Percentiles rank a stretch among this genome's conserved stretches.
phyloP scores from a whole-genome alignment of 2,329 filamentous ascomycete genomes.

The Fusarium cicatricum region DNA sequence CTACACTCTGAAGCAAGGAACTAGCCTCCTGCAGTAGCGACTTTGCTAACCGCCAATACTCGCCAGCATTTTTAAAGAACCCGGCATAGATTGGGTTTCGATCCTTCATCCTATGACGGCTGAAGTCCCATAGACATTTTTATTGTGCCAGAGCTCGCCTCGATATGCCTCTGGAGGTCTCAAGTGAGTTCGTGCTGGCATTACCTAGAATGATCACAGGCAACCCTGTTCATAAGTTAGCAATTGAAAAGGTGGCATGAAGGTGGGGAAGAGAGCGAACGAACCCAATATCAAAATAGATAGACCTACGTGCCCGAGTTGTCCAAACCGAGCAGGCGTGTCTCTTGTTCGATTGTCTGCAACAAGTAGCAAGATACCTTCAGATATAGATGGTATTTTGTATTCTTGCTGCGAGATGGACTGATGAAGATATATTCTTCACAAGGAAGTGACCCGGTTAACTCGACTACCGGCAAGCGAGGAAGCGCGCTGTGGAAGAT shows the following conservation, averaged over 20 bases:
- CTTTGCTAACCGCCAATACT: constrained; percentile 4
- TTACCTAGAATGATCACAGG: too few relatives aligned
- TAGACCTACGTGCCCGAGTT: too few relatives aligned
- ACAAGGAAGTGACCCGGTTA: neutral
- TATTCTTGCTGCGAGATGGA: neutral
- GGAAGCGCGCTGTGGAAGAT: neutral
- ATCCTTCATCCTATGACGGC: too few relatives aligned
- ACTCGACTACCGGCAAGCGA: neutral
- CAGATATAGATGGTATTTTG: too few relatives aligned
- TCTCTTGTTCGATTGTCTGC: too few relatives aligned
- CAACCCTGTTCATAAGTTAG: too few relatives aligned
- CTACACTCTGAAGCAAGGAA: neutral
- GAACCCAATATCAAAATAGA: too few relatives aligned
- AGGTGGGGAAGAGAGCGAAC: too few relatives aligned
- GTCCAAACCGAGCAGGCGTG: too few relatives aligned
- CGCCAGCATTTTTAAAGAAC: constrained; percentile 1
- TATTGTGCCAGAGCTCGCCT: neutral
- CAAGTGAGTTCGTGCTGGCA: neutral
- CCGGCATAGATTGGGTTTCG: neutral
- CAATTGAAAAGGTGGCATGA: too few relatives aligned
- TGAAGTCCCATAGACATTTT: neutral
- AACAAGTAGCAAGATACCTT: too few relatives aligned
- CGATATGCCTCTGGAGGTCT: neutral
- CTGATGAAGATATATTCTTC: neutral
- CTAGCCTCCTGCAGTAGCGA: neutral